Base-by-base conservation (phyloP, 495 filamentous ascomycete genomes). In the Penicillium cosmopolitanum region DNA sequence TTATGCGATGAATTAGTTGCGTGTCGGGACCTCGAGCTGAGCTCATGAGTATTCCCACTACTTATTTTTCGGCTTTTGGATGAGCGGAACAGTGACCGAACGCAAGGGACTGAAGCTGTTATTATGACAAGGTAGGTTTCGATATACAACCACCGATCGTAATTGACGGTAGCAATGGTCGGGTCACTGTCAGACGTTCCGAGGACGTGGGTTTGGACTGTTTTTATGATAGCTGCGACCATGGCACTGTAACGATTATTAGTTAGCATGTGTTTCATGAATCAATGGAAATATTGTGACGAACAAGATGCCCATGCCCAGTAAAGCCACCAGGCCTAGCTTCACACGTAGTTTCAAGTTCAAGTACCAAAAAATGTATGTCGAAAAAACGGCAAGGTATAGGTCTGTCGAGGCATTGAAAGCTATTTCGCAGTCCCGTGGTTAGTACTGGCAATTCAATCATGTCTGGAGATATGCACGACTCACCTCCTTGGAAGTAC, bases 351-450 rank as follows among this genome's bases (percentile, higher is more conserved):
- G 21, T 4, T 71, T 64, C 31, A 84, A 57, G 46, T 82, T 77
- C 48, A 84, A 54, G 40, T 64, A 69, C 69, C 70, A 82, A 50
- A 83, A 77, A 21, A 81, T 70, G 21, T 68, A 63, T 4, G 73
- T 72, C 8, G 82, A 79, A 54, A 81, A 81, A 0, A 74, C 57
- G n/a, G 81, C 80, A 33, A 84, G 74, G 33, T 78, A 80, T 1
- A 83, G 64, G 51, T 84, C 81, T 12, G 73, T 68, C n/a, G 73
- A 58, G 4, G 74, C 71, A 23, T 78, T 80, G 64, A 78, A 78
- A 4, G 70, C 78, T 79, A 47, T 53, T 12, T 33, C 3, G 23
- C 47, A 28, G 18, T 15, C 15, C 33, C 4, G 4, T 10, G 2
- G 19, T 53, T 46, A 33, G 23, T 10, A 12, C 11, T 16, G 11